Evolutionary conservation across 768 basidiomycete species (phyloP), one percentile per base, ranked within the genome.

Genomic region (Lactarius evosmus): DNA sequence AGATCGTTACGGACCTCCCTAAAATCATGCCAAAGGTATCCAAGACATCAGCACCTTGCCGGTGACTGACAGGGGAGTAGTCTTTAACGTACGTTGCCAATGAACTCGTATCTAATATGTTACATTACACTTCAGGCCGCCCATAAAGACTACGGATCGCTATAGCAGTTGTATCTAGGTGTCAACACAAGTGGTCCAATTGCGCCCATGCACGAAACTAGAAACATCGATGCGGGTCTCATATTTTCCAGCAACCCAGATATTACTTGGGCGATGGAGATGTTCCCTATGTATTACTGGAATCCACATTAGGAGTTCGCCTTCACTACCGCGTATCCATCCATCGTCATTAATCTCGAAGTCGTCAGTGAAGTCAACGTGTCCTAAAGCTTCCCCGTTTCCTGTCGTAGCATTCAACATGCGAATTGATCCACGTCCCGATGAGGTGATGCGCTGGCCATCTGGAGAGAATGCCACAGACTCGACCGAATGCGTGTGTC

Each of bases 401-500:
- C 41, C n/a, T 19, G 41, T 44, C 2, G 1, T 22, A 1, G 41
- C 8, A 4, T 44, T 22, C 41, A n/a, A 44, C 0, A 44, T 9
- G 22, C 8, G 4, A 44, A 44, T 22, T 44, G n/a, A 22, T 22
- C 19, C 1, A 11, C 50, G 38, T 17, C 17, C 38, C 9, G 33
- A 33, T 33, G 33, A 33, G 33, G 9, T n/a, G 32, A 56, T 22
- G 33, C 7, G 32, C n/a, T n/a, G 32, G 25, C 55, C 19, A 65
- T 69, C 66, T 8, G 51, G 62, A 0, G 62, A 60, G 38, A 63
- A 69, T 14, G 52, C 67, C 30, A 69, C 67, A 25, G 67, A 52
- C 11, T 0, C 1, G 25, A 69, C 67, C 22, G 5, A 52, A 33
- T 36, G 30, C 14, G 27, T 36, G 56, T 69, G 67, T 0, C 67